Base-by-base conservation (phyloP, 2,329 filamentous ascomycete genomes). In the Pleurostoma richardsiae region DNA sequence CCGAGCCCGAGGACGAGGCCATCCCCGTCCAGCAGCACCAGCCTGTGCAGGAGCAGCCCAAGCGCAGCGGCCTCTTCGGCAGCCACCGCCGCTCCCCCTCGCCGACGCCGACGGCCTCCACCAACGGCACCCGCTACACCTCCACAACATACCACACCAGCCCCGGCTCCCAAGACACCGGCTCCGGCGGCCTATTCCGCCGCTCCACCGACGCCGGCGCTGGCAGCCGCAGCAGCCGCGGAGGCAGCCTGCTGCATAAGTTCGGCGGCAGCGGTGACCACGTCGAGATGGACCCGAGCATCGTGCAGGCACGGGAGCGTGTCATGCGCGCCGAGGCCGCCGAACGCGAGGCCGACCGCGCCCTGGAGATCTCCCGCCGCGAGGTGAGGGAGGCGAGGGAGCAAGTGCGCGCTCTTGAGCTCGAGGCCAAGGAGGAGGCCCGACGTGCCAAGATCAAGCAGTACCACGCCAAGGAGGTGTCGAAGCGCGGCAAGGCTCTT, bases 401-500 rank as follows among this genome's bases (percentile, higher is more conserved):
- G 41, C 76, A 86, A 51, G 80, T 86, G 3, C 79, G 75, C 66
- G 65, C 71, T 10, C 65, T 88, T 4, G 84, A 87, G 69, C 61
- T 73, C 44, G 85, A 88, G 66, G 83, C 83, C 2, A 73, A 73
- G 55, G 82, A 85, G 64, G 81, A 85, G 59, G 79, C 83, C 2
- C 69, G 82, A 27, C 63, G 76, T 39, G 83, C 83, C 2, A 84
- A 81, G 73, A 78, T 86, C 44, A 87, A 88, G 76, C 76, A 84
- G 64, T 71, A 74, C 44, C 79, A 86, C 58, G 84, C 83, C 1
- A 74, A 71, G 55, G 77, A 80, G 57, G 75, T 87, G 30, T 82
- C 79, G 5, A 86, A 85, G 78, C 72, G 82, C 44, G 83, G 80
- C n/a, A 82, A 83, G 64, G 74, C 77, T n/a, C 76, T 87, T 49